Evolutionary conservation across 2,329 filamentous ascomycete species (phyloP).

Genomic region (Gliomastix tumulicola): DNA sequence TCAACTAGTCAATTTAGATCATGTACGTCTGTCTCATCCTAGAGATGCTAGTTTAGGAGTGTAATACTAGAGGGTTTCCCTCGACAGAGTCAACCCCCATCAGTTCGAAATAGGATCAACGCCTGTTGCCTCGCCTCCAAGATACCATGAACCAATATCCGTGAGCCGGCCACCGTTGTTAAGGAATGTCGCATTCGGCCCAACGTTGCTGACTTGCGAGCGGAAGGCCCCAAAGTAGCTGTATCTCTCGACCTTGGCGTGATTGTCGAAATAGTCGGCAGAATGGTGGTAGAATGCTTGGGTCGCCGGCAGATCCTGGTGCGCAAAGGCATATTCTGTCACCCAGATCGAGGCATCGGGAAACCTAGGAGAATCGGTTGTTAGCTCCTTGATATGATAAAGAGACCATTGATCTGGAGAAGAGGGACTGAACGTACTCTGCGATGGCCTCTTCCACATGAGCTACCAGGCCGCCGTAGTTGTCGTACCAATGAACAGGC

Average conservation of each 20-base stretch:
- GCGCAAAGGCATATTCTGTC: slow-evolving; percentile 64
- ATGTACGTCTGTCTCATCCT: too few species aligned
- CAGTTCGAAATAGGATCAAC: slow-evolving; percentile 22
- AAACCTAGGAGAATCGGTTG: slow-evolving; percentile 34
- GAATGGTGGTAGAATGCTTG: slow-evolving; percentile 63
- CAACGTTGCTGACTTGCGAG: slow-evolving; percentile 64
- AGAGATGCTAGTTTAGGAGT: too few species aligned
- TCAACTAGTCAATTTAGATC: too few species aligned
- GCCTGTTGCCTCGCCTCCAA: slow-evolving; percentile 46
- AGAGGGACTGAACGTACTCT: too few species aligned
- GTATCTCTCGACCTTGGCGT: slow-evolving; percentile 55
- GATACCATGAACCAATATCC: slow-evolving; percentile 70
- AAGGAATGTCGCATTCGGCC: slow-evolving; percentile 65
- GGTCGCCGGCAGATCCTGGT: slow-evolving; percentile 47
- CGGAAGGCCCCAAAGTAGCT: slow-evolving; percentile 73
- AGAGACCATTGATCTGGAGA: too few species aligned
- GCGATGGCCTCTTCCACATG: slow-evolving; percentile 43
- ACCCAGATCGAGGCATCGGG: slow-evolving; percentile 63
- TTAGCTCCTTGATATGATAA: not conserved
- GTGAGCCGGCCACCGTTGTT: slow-evolving; percentile 62
- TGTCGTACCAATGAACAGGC: slow-evolving; percentile 53
- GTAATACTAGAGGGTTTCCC: too few species aligned
- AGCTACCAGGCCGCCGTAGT: slow-evolving; percentile 55
- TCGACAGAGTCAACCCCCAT: too few species aligned
- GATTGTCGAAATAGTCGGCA: slow-evolving; percentile 56